phyloP scores from a whole-genome alignment of 108 stramenopile species.

The Nitzschia putrida region DNA sequence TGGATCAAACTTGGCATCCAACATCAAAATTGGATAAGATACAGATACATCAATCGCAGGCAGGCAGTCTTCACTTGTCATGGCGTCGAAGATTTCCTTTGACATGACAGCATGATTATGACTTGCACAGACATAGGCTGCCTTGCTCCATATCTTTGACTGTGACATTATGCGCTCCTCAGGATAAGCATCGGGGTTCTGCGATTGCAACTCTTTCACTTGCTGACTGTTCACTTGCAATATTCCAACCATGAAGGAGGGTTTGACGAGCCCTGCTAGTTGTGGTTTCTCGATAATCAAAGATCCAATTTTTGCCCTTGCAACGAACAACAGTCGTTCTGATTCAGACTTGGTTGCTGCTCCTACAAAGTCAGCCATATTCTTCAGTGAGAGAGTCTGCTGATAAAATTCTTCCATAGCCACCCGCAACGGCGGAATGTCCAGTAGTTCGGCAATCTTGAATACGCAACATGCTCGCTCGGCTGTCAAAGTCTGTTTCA shows the following conservation, averaged over 20 bases:
- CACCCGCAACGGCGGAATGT: constrained; percentile 22
- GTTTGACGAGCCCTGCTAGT: constrained; percentile 24
- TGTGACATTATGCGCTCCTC: constrained; percentile 20
- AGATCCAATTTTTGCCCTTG: constrained; percentile 38
- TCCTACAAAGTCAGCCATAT: constrained; percentile 34
- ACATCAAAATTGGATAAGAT: constrained; percentile 18
- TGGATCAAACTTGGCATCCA: constrained; percentile 29
- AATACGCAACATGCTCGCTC: constrained; percentile 32
- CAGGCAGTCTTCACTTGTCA: constrained; percentile 23
- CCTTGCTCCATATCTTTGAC: constrained; percentile 33
- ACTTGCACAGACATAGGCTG: constrained; percentile 34
- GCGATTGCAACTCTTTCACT: constrained; percentile 21
- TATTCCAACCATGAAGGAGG: constrained; percentile 34
- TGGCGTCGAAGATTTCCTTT: constrained; percentile 17
- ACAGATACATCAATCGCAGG: constrained; percentile 38
- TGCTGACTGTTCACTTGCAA: constrained; percentile 26
- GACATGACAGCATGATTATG: constrained; percentile 27
- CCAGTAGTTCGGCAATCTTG: constrained; percentile 32
- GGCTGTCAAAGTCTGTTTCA: constrained; percentile 34
- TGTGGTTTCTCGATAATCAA: constrained; percentile 39
- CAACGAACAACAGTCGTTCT: constrained; percentile 21
- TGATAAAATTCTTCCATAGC: constrained; percentile 39
- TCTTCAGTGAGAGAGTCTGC: constrained; percentile 33
- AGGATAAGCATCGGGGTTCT: constrained; percentile 24
- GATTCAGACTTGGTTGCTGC: constrained; percentile 27